These are phyloP conservation scores for Kuraishia molischiana DNA, from an alignment of 805 yeast genomes.

Conservation along the genomic window DNA sequence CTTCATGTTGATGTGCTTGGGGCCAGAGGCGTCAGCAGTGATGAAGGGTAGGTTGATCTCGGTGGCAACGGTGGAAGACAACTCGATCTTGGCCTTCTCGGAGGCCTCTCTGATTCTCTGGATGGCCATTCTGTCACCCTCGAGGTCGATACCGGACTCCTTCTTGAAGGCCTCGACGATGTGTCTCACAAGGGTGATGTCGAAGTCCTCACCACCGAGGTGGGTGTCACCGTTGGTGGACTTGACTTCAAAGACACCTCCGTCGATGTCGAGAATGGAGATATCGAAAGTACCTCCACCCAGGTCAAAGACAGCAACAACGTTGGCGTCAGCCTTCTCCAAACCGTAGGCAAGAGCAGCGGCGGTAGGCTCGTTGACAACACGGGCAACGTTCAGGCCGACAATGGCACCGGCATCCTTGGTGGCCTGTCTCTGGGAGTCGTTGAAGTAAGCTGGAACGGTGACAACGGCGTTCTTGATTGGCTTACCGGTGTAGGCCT, in stretches of 20 bases:
- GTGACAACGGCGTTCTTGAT: constrained; percentile 87
- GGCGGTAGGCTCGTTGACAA: constrained; percentile 86
- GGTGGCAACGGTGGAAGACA: constrained; percentile 55
- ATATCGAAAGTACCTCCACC: constrained; percentile 99
- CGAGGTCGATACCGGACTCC: constrained; percentile 45
- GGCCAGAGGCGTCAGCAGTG: constrained; percentile 34
- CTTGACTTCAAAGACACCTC: constrained; percentile 96
- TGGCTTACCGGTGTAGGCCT: constrained; percentile 78
- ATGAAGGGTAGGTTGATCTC: constrained; percentile 65
- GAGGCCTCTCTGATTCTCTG: constrained; percentile 77
- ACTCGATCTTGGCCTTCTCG: constrained; percentile 66
- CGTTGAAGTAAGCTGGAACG: constrained; percentile 86
- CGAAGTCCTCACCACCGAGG: constrained; percentile 90
- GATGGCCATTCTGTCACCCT: constrained; percentile 44
- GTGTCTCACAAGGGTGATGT: constrained; percentile 75
- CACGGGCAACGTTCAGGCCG: constrained; percentile 84
- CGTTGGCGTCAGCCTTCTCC: constrained; percentile 51
- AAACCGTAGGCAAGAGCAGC: constrained; percentile 94
- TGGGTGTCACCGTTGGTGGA: constrained; percentile 96
- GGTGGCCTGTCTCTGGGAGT: constrained; percentile 88
- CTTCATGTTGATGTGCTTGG: constrained; percentile 47
- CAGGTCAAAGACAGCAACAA: constrained; percentile 90
- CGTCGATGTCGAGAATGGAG: constrained; percentile 91
- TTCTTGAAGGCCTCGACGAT: constrained; percentile 48
- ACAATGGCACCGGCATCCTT: constrained; percentile 98